Percentiles rank a stretch among this genome's conserved stretches.
phyloP scores from a whole-genome alignment of 2,329 filamentous ascomycete genomes.

The Capronia epimyces region DNA sequence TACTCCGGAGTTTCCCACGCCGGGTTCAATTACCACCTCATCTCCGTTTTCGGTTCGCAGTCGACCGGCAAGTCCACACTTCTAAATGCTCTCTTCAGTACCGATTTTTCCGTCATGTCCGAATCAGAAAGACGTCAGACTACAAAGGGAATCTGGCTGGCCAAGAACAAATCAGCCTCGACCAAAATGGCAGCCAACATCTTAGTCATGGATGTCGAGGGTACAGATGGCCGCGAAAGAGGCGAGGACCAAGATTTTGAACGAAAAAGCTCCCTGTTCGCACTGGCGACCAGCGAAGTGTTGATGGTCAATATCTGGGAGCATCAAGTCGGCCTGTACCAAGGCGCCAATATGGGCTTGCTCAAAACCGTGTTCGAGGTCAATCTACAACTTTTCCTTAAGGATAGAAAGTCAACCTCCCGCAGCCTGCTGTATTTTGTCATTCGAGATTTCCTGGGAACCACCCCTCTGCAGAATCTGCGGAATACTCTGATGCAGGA shows the following conservation, averaged over 20 bases:
- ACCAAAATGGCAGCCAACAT: constrained; percentile 87
- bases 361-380: constrained; percentile 99
- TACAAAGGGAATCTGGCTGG: constrained; percentile 99
- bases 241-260: constrained; percentile 99
- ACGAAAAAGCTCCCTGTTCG: constrained; percentile 94
- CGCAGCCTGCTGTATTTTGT: constrained; percentile 96
- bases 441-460: constrained; percentile 92
- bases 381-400: constrained; percentile 92
- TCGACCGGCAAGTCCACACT: constrained; percentile 97
- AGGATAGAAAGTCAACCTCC: constrained; percentile 84
- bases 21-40: constrained; percentile 98
- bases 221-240: constrained; percentile 90
- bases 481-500: constrained; percentile 87
- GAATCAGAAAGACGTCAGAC: constrained; percentile 91
- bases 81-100: constrained; percentile 91
- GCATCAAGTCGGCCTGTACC: constrained; percentile 94
- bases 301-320: constrained; percentile 99
- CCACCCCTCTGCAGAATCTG: constrained; percentile 82
- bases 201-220: constrained; percentile 98
- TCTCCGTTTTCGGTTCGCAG: constrained; percentile 97
- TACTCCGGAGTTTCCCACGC: constrained; percentile 74
- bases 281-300: constrained; percentile 93
- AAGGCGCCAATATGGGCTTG: constrained; percentile 97
- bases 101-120: constrained; percentile 95
- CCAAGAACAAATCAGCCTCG: constrained; percentile 71